Evolutionary conservation across 805 yeast species (phyloP), one percentile per base, ranked within the genome.

Genomic region (Grigorovia yakushimaensis): DNA sequence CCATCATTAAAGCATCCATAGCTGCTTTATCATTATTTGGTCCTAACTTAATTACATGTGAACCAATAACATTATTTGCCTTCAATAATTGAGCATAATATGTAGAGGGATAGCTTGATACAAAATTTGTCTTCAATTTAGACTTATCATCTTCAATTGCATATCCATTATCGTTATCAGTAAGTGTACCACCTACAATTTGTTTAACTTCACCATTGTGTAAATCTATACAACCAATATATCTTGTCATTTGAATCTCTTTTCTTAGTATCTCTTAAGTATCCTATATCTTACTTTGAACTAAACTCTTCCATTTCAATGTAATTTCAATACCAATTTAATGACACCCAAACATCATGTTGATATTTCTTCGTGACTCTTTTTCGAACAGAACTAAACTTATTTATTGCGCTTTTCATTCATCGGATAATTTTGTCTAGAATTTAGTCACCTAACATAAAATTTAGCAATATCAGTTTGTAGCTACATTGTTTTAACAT

Each of bases 141-240:
- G 71, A 76, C 4, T 22, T 66, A 60, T 9, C 65, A 6, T 23
- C 27, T 23, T 6, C 9, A 23, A n/a, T 33, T 65, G 8, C 64
- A 58, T 64, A 65, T 78, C 82, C n/a, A n/a, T n/a, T n/a, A n/a
- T n/a, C n/a, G n/a, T n/a, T n/a, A 49, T 81, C 82, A 0, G 74
- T 72, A 19, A 93, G 70, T 0, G 96, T 84, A 0, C 96, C 95
- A 6, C 98, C 99, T 1, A 93, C 97, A 46, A 93, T 93, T 64
- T 93, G 98, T 60, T 93, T 93, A 51, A 93, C 98, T 55, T 86
- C 83, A 1, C 98, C 98, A 7, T 84, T 77, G 65, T 93, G 99
- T 49, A 93, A 81, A 62, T 93, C 98, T 37, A 93, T 91, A 60
- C 99, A 93, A 0, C 97, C 98, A 58, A 89, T 78, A 67, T 87